These are phyloP conservation scores for Epicoccum sorghinum DNA, from an alignment of 2,329 filamentous ascomycete genomes.

Conservation along the genomic window DNA sequence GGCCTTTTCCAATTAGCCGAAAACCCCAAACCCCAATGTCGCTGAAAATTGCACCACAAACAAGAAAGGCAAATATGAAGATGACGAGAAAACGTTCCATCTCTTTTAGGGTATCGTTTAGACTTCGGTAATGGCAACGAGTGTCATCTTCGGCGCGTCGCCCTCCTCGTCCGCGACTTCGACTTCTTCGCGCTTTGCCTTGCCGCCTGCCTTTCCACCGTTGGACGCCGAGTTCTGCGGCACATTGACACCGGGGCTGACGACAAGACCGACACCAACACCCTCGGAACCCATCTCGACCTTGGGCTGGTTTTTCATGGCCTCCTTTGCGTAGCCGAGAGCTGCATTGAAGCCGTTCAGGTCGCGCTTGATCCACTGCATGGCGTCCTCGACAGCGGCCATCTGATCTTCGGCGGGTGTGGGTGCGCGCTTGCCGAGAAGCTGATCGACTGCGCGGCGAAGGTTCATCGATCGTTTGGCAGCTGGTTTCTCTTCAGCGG, in stretches of 20 bases:
- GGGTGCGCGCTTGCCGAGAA: slow-evolving; percentile 37
- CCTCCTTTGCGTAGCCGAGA: slow-evolving; percentile 55
- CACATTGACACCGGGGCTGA: slow-evolving; percentile 49
- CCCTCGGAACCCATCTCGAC: slow-evolving; percentile 57
- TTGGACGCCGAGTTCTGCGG: slow-evolving; percentile 47
- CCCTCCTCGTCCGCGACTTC: slow-evolving; percentile 40
- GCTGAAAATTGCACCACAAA: slow-evolving; percentile 9
- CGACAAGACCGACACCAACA: slow-evolving; percentile 49
- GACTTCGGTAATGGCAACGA: slow-evolving; percentile 49
- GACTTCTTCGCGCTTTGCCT: slow-evolving; percentile 37
- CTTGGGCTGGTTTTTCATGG: slow-evolving; percentile 55
- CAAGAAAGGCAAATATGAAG: slow-evolving; percentile 5
- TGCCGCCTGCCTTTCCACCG: slow-evolving; percentile 27
- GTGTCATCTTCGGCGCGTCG: slow-evolving; percentile 47
- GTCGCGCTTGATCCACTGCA: slow-evolving; percentile 55
- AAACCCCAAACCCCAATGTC: slow-evolving; percentile 8
- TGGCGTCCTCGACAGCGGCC: slow-evolving; percentile 41
- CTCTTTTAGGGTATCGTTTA: slow-evolving; percentile 21
- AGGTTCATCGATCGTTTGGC: slow-evolving; percentile 33
- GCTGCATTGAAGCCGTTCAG: slow-evolving; percentile 57
- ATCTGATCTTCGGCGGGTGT: slow-evolving; percentile 30
- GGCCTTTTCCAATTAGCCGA: neutral
- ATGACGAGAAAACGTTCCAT: neutral
- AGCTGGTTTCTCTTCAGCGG: slow-evolving; percentile 35
- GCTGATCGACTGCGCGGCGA: slow-evolving; percentile 34